Evolutionary conservation across 768 basidiomycete genomes (phyloP).

Genomic region (Inosperma sp.): DNA sequence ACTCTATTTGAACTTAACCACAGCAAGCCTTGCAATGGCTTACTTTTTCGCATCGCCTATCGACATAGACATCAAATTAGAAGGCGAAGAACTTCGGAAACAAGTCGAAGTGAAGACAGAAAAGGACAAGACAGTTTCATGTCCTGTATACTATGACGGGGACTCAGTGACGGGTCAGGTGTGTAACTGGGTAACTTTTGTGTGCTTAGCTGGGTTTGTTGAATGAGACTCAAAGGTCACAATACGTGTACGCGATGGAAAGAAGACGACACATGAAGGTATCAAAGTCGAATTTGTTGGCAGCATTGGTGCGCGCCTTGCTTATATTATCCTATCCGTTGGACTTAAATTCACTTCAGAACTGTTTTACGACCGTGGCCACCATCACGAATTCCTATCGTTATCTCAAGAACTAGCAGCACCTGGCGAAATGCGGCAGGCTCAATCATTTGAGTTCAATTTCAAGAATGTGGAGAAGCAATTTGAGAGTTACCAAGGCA

Average conservation of each 20-base stretch:
- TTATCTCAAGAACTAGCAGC: slow-evolving; percentile 92
- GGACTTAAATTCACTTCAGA: slow-evolving; percentile 37
- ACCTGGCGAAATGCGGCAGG: slow-evolving; percentile 95
- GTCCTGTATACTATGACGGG: slow-evolving; percentile 94
- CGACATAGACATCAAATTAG: slow-evolving; percentile 85
- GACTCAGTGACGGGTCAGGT: slow-evolving; percentile 90
- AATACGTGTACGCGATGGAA: slow-evolving; percentile 89
- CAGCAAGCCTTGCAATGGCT: too few relatives aligned
- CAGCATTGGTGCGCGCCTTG: slow-evolving; percentile 68
- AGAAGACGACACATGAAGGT: slow-evolving; percentile 91
- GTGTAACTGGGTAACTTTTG: background rate
- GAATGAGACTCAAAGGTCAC: slow-evolving; percentile 49
- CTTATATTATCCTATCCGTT: background rate
- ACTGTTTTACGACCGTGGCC: slow-evolving; percentile 95
- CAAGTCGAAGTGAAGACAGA: slow-evolving; percentile 87
- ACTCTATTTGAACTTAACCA: too few relatives aligned
- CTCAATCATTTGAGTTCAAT: slow-evolving; percentile 92
- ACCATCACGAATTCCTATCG: slow-evolving; percentile 97
- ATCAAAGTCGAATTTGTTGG: slow-evolving; percentile 98
- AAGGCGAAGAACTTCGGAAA: slow-evolving; percentile 82
- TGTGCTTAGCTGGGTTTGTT: background rate
- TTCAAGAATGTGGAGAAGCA: slow-evolving; percentile 99
- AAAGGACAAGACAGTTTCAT: slow-evolving; percentile 78
- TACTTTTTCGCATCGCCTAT: slow-evolving; percentile 92
- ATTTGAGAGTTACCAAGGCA: slow-evolving; percentile 96